Evolutionary conservation across 169 alveolate genomes (phyloP), one percentile per base, ranked within the genome.

Genomic region (Amoebophrya sp.): DNA sequence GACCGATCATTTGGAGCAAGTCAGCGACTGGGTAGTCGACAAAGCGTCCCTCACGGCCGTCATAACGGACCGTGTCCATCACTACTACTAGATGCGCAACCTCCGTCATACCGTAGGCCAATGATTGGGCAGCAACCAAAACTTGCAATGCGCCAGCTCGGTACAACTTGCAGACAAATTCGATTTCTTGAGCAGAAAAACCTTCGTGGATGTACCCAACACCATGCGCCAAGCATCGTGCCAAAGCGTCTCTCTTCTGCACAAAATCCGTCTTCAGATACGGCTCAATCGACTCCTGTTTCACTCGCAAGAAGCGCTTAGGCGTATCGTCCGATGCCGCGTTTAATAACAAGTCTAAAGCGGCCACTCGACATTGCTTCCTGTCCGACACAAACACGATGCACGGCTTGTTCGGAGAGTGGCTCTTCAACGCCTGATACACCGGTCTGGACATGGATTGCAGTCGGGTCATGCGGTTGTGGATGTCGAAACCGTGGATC

Each of bases 21-120:
- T 98, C 99, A 29, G 98, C 97, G 89, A 98, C 97, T 1, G 99
- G 96, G 96, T 98, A 98, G 93, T 98, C 99, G 40, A 96, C 98
- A 95, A 96, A 98, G 93, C 98, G 96, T 89, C 55, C 41, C 78
- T 55, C 95, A 41, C 90, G 91, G 91, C 95, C 95, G 93, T 94
- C 92, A 90, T 95, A 95, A 76, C 94, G 95, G 83, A 93, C 93
- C 41, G 98, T 96, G 93, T 96, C 97, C 78, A 96, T 94, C 90
- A 96, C 95, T 39, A 97, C 96, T 39, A 97, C 97, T 83, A 95
- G 92, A 78, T 96, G 96, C 6, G 97, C 96, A 39, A 93, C 92
- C 53, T 94, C 95, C 83, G 96, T 96, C 38, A 98, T 94, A 47
- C 97, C 97, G 98, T 99, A 98, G 1, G 98, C 95, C 83, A 96